A percentile compares a stretch with the other conserved stretches of the same genome.
Conservation (phyloP, 768 basidiomycete genomes). For the Gloeostereum incarnatum region DNA sequence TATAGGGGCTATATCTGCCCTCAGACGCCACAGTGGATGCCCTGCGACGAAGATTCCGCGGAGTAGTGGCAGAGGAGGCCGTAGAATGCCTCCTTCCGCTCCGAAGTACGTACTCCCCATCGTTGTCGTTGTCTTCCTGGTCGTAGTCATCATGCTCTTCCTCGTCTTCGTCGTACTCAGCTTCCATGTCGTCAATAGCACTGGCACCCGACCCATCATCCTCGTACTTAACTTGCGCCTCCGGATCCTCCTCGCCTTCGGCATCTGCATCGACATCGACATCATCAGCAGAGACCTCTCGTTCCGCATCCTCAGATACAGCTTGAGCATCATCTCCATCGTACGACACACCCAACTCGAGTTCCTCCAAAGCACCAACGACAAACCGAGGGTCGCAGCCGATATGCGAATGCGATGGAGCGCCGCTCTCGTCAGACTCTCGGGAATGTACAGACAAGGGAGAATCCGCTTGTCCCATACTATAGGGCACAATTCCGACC, state of each 20-base stretch:
- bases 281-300: constrained; percentile 1
- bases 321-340: not conserved
- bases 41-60: too few species aligned
- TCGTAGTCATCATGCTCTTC: constrained; percentile 4
- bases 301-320: not conserved
- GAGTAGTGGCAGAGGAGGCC: too few species aligned
- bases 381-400: constrained; percentile 4
- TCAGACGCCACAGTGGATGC: constrained; percentile 1
- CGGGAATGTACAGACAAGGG: not conserved
- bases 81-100: not conserved
- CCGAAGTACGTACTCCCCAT: not conserved
- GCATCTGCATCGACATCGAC: constrained; percentile 25
- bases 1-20: not conserved
- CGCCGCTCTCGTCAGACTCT: not conserved
- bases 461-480: not conserved
- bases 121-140: constrained; percentile 6
- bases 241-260: constrained; percentile 12
- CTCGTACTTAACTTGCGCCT: not conserved
- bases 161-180: constrained; percentile 5
- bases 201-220: not conserved
- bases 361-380: not conserved
- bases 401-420: not conserved
- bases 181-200: not conserved
- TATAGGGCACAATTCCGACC: too few species aligned
- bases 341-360: not conserved